These are phyloP conservation scores for Chrysopogon serrulatus DNA, from an alignment of 176 grass and related monocot genomes.

Conservation along the genomic window DNA sequence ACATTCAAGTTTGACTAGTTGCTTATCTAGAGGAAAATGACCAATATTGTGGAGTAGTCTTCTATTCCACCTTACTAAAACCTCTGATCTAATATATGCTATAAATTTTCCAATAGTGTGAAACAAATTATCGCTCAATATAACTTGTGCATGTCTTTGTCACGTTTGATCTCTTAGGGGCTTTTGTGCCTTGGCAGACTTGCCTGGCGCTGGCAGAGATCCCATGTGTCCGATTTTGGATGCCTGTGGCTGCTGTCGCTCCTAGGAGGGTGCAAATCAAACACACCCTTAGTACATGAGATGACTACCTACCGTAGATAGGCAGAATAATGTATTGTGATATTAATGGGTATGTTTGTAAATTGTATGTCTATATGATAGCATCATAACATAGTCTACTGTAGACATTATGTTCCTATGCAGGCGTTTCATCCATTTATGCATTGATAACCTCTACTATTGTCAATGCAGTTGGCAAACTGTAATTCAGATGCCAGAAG, in stretches of 20 bases:
- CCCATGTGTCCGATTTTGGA: background rate
- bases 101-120: background rate
- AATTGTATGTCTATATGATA: slow-evolving; percentile 1
- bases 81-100: background rate
- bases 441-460: background rate
- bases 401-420: background rate
- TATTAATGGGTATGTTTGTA: background rate
- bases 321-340: background rate
- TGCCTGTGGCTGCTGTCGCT: background rate
- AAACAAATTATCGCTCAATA: background rate
- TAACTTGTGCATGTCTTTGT: background rate
- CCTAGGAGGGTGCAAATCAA: background rate
- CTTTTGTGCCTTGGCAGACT: background rate
- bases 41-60: background rate
- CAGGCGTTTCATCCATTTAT: background rate
- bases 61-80: background rate
- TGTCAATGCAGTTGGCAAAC: slow-evolving; percentile 78
- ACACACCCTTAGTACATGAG: background rate
- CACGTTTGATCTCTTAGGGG: background rate
- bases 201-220: background rate
- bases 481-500: slow-evolving; percentile 64
- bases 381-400: background rate
- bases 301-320: background rate
- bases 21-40: background rate
- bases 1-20: slow-evolving; percentile 3